phyloP scores from a whole-genome alignment of 257 asterid genomes.

The Solanum bukasovii region DNA sequence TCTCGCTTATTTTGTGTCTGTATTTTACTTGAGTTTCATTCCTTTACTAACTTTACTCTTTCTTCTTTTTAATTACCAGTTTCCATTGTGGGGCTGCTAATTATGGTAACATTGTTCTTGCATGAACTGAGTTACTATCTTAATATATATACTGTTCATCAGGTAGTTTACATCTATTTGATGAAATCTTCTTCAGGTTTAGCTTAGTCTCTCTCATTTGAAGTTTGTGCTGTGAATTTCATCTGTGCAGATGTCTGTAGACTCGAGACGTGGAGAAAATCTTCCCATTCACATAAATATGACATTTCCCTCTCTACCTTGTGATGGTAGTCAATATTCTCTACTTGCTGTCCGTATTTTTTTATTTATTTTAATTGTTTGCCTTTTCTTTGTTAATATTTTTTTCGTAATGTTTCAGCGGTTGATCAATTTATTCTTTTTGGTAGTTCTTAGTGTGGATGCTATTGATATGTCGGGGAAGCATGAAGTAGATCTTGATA shows the following conservation, averaged over 20 bases:
- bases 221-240: neutral
- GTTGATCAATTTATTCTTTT: neutral
- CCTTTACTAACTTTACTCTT: conserved; percentile 16
- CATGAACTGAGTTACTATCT: conserved; percentile 93
- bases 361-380: neutral
- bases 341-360: neutral
- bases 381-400: neutral
- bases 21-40: neutral
- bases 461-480: conserved; percentile 98
- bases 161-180: conserved; percentile 29
- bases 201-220: neutral
- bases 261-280: conserved; percentile 84
- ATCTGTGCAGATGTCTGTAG: conserved; percentile 81
- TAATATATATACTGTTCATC: conserved; percentile 68
- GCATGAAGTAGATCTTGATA: conserved; percentile 99
- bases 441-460: conserved; percentile 84
- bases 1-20: neutral
- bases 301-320: conserved; percentile 92
- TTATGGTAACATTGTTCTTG: conserved; percentile 85
- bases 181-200: neutral
- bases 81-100: conserved; percentile 67
- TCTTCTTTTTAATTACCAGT: conserved; percentile 24
- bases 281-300: conserved; percentile 95
- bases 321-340: conserved; percentile 62
- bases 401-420: neutral